Base-by-base conservation (phyloP, 768 basidiomycete genomes). In the Glaciozyma martinii region DNA sequence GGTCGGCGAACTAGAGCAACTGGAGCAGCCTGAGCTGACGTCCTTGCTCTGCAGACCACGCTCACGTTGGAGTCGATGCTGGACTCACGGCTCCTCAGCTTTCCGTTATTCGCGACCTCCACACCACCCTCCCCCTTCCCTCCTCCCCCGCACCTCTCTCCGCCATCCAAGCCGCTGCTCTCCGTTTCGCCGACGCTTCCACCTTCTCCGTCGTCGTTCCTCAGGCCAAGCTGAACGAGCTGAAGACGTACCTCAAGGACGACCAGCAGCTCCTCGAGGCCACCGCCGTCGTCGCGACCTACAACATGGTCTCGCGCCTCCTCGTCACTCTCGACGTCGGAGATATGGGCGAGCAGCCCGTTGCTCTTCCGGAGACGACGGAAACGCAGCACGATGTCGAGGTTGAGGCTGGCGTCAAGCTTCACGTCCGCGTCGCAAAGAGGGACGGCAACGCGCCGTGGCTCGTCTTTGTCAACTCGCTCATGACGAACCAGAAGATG, bases 301-400 rank as follows among this genome's bases (percentile, higher is more conserved):
- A 86, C 75, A 86, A 86, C 76, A 83, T 86, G 82, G 85, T 86
- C 10, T 85, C 84, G 25, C 79, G 85, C n/a, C 82, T 86, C 68
- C 77, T 86, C 37, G 76, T 85, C 18, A 79, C 84, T 0, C 78
- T 83, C 18, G 84, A 86, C 67, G 82, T 86, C 1, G 82, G 80
- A 59, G 84, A 84, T 61, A 40, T 65, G 30, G 66, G 58, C 13
- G 75, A 80, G 67, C 78, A 80, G 19, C 66, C 55, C n/a, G 66
- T 74, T 6, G 61, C 67, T 19, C 61, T 71, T 1, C 73, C 73
- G 29, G 66, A 71, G 57, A 56, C 65, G 23, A 47, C 61, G 21
- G 58, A 66, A 49, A 56, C 43, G 40, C 59, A 66, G 60, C 66
- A 71, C 57, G 65, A 68, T 8, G 54, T 71, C 61, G 66, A 66